Percentiles rank a stretch among this genome's conserved stretches.
phyloP scores from a whole-genome alignment of 306 rosid species.

The Delonix regia region DNA sequence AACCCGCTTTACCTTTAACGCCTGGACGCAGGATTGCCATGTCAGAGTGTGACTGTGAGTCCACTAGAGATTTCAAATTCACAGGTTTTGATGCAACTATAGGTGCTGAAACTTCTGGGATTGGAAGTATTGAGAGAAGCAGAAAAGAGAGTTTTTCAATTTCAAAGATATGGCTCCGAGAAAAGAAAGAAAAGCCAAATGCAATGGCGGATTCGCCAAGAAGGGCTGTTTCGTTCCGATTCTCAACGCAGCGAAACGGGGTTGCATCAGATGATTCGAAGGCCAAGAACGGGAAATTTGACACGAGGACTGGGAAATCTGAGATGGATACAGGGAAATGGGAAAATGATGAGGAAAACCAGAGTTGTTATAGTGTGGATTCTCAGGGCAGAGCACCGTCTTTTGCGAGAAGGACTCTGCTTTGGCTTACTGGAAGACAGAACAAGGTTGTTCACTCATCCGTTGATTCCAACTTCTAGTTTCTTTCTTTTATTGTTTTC shows the following conservation, averaged over 20 bases:
- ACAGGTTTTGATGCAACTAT: constrained; percentile 41
- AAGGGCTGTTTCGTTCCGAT: constrained; percentile 75
- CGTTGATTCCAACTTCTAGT: constrained; percentile 56
- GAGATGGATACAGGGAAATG: constrained; percentile 58
- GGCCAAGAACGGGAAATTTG: constrained; percentile 42
- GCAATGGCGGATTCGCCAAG: constrained; percentile 49
- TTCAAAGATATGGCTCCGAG: constrained; percentile 89
- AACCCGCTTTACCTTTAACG: constrained; percentile 47
- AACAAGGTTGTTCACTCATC: constrained; percentile 87
- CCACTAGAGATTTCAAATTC: constrained; percentile 77
- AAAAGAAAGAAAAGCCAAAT: constrained; percentile 53
- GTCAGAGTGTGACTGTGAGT: constrained; percentile 87
- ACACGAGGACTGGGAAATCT: constrained; percentile 57
- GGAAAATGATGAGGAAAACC: constrained; percentile 75
- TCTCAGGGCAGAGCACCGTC: constrained; percentile 80
- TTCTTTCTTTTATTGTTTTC: neutral
- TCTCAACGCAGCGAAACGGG: constrained; percentile 45
- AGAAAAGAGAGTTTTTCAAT: constrained; percentile 72
- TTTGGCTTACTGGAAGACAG: constrained; percentile 90
- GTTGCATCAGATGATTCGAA: constrained; percentile 47
- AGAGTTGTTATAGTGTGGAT: constrained; percentile 74
- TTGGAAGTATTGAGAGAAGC: constrained; percentile 38
- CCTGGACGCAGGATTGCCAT: constrained; percentile 77
- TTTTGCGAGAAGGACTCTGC: constrained; percentile 84
- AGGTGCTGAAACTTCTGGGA: constrained; percentile 32